Conservation (phyloP, 2,329 filamentous ascomycete species). For the Fusarium sp. region DNA sequence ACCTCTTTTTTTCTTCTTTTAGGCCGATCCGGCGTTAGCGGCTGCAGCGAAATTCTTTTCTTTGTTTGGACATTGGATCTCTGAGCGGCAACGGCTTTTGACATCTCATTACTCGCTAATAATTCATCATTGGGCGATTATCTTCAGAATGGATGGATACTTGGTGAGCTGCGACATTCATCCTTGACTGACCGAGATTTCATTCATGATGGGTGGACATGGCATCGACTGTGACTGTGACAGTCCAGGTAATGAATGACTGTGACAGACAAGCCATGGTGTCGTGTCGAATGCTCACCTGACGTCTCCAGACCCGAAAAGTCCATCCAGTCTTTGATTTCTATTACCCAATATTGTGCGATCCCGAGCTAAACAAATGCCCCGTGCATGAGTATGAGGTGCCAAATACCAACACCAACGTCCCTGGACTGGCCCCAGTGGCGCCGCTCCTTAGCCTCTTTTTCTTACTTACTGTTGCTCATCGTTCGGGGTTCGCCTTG, state of each 20-base stretch:
- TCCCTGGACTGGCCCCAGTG: conserved; percentile 26
- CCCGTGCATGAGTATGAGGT: conserved; percentile 32
- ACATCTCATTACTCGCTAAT: conserved; percentile 21
- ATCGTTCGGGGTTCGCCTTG: conserved; percentile 33
- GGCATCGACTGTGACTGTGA: background rate
- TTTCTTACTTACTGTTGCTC: conserved; percentile 13
- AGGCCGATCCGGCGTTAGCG: conserved; percentile 36
- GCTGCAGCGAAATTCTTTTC: conserved; percentile 24
- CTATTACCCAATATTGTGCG: conserved; percentile 57
- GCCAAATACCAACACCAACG: conserved; percentile 33
- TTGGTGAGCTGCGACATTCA: background rate
- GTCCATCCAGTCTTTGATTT: conserved; percentile 56
- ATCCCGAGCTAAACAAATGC: conserved; percentile 43
- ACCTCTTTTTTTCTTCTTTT: conserved; percentile 15
- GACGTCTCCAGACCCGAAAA: conserved; percentile 34
- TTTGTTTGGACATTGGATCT: conserved; percentile 21
- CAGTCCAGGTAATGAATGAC: background rate
- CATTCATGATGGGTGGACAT: conserved; percentile 6
- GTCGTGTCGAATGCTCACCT: conserved; percentile 41
- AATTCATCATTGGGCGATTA: conserved; percentile 25
- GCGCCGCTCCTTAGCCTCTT: conserved; percentile 28
- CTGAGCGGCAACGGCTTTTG: conserved; percentile 23
- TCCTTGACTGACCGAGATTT: background rate
- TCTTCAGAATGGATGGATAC: background rate
- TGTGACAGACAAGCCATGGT: conserved; percentile 24